These are phyloP conservation scores for Lasiodiplodia sp. DNA, from an alignment of 2,329 filamentous ascomycete species.

Conservation along the genomic window DNA sequence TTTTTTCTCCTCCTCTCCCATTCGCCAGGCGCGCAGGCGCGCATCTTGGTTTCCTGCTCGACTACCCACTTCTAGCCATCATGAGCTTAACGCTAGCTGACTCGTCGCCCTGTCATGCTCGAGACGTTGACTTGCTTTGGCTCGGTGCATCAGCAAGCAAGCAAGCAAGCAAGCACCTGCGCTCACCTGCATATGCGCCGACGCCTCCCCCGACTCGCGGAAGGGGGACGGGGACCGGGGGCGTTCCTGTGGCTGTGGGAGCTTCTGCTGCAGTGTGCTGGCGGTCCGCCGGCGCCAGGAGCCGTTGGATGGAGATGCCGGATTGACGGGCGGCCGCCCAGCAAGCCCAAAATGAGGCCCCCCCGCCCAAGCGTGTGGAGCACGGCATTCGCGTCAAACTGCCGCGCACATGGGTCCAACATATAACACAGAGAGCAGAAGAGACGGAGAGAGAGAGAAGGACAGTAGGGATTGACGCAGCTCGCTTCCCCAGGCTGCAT, in stretches of 20 bases:
- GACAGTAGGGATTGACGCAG: slow-evolving; percentile 2
- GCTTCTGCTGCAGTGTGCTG: not conserved
- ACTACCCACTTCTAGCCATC: slow-evolving; percentile 3
- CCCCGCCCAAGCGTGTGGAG: not conserved
- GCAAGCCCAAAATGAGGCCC: slow-evolving; percentile 10
- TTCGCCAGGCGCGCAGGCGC: not conserved
- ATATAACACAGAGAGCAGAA: not conserved
- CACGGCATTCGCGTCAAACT: slow-evolving; percentile 16
- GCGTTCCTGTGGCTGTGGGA: not conserved
- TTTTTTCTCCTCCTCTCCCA: not conserved
- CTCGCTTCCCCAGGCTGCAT: not conserved
- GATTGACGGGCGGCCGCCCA: not conserved
- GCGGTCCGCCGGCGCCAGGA: slow-evolving; percentile 12
- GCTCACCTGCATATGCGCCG: slow-evolving; percentile 26
- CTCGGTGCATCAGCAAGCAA: not conserved
- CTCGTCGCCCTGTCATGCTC: slow-evolving; percentile 7
- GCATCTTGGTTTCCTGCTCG: not conserved
- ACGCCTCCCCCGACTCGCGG: not conserved
- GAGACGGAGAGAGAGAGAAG: not conserved
- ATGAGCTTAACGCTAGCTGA: not conserved
- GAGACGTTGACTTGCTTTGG: slow-evolving; percentile 12
- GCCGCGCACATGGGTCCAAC: not conserved
- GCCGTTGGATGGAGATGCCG: slow-evolving; percentile 10
- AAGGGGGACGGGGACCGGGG: not conserved
- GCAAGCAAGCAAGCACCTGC: not conserved